These are phyloP conservation scores for Geosmithia morbida DNA, from an alignment of 2,329 filamentous ascomycete species.

Conservation along the genomic window DNA sequence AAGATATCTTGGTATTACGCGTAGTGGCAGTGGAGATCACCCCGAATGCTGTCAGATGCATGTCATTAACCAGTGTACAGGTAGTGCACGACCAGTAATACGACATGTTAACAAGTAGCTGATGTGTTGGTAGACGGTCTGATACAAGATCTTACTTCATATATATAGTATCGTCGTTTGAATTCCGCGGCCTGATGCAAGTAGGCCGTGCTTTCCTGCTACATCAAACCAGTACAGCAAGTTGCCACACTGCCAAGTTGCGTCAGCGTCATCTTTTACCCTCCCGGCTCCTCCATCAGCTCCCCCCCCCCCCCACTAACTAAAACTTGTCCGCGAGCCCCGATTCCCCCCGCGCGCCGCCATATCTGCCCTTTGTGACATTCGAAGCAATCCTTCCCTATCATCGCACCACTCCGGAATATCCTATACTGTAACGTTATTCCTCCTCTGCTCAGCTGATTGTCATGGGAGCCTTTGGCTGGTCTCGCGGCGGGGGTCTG, in stretches of 20 bases:
- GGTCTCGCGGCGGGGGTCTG: slow-evolving; percentile 29
- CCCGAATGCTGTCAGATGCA: no score
- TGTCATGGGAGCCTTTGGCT: slow-evolving; percentile 30
- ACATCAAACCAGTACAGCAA: not conserved
- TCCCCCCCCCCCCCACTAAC: not conserved
- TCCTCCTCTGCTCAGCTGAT: not conserved
- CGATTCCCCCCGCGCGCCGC: not conserved
- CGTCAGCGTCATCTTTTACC: not conserved
- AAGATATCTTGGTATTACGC: no score
- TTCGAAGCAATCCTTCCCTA: not conserved
- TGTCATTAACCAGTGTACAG: no score
- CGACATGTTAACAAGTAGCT: no score
- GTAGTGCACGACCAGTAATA: no score
- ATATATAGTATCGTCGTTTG: no score
- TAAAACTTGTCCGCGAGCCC: not conserved
- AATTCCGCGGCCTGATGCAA: not conserved
- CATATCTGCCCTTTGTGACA: not conserved
- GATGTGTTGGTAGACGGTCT: no score
- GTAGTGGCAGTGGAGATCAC: no score
- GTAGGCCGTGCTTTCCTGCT: not conserved
- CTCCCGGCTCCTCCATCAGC: not conserved
- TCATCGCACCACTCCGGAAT: not conserved
- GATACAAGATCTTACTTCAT: no score
- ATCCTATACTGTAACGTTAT: not conserved
- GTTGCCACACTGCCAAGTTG: not conserved